phyloP scores from a whole-genome alignment of 2,329 filamentous ascomycete species.

The Huntiella omanensis region DNA sequence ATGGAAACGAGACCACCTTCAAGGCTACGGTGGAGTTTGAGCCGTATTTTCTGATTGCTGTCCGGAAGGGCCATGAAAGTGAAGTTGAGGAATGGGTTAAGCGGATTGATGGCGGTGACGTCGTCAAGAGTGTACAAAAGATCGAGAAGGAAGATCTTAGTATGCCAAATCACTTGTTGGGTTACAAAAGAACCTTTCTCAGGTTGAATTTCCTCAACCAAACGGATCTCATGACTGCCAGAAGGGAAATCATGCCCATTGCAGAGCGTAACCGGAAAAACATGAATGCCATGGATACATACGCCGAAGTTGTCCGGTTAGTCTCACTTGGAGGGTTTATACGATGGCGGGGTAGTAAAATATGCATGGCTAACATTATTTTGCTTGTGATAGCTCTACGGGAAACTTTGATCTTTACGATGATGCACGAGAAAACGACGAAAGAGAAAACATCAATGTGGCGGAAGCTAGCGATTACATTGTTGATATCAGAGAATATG shows the following conservation, averaged over 20 bases:
- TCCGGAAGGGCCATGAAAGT: constrained; percentile 68
- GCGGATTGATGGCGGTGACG: constrained; percentile 57
- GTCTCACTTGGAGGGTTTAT: constrained; percentile 16
- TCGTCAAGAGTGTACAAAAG: constrained; percentile 58
- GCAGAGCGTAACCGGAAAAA: constrained; percentile 95
- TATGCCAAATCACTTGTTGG: constrained; percentile 90
- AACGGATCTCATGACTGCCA: constrained; percentile 63
- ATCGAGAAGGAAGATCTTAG: constrained; percentile 84
- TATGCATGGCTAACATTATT: constrained; percentile 12
- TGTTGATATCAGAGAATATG: constrained; percentile 96
- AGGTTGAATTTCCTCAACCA: constrained; percentile 80
- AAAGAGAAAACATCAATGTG: constrained; percentile 55
- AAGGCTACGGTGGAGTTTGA: constrained; percentile 95
- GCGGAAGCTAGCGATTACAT: constrained; percentile 90
- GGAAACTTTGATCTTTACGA: constrained; percentile 92
- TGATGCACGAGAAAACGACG: constrained; percentile 61
- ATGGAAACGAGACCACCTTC: constrained; percentile 54
- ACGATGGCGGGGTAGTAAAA: not conserved
- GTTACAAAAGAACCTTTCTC: constrained; percentile 74
- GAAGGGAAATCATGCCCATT: constrained; percentile 69
- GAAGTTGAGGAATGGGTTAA: constrained; percentile 94
- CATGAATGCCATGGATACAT: constrained; percentile 92
- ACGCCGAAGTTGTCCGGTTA: constrained; percentile 84
- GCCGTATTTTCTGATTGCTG: constrained; percentile 85
- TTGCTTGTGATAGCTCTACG: constrained; percentile 36